Evolutionary conservation across 768 basidiomycete species (phyloP).

Genomic region (Leucosporidium creatinivorum): DNA sequence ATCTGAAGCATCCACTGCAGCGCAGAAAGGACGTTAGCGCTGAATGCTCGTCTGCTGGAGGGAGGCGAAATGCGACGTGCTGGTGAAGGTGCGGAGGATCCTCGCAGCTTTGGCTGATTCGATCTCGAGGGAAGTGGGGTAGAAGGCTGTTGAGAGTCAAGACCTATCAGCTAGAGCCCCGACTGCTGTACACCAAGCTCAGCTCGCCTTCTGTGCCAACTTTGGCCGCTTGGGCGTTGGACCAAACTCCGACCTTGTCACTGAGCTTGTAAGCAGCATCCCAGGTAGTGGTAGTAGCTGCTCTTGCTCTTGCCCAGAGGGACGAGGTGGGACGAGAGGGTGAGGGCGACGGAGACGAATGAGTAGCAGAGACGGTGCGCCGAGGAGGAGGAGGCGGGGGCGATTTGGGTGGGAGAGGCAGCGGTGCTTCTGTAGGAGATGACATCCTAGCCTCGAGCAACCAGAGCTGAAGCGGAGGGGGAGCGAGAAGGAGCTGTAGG

Average conservation of each 20-base stretch:
- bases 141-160: background rate
- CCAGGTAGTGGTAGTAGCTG: background rate
- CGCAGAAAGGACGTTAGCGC: background rate
- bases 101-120: slow-evolving; percentile 6
- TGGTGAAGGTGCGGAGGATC: slow-evolving; percentile 19
- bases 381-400: slow-evolving; percentile 1
- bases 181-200: no score
- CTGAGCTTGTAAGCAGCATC: background rate
- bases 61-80: background rate
- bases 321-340: background rate
- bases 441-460: background rate
- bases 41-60: background rate
- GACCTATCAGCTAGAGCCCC: no score
- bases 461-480: no score
- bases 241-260: background rate
- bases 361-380: background rate
- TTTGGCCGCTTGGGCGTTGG: background rate
- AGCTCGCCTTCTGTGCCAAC: background rate
- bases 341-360: background rate
- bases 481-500: no score
- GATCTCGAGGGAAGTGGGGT: background rate
- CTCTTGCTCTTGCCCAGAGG: background rate
- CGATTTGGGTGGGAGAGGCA: background rate
- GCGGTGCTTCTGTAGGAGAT: background rate
- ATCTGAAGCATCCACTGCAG: slow-evolving; percentile 14